These are phyloP conservation scores for Pseudonitzschia multiseries DNA, from an alignment of 108 stramenopile genomes.

Conservation along the genomic window DNA sequence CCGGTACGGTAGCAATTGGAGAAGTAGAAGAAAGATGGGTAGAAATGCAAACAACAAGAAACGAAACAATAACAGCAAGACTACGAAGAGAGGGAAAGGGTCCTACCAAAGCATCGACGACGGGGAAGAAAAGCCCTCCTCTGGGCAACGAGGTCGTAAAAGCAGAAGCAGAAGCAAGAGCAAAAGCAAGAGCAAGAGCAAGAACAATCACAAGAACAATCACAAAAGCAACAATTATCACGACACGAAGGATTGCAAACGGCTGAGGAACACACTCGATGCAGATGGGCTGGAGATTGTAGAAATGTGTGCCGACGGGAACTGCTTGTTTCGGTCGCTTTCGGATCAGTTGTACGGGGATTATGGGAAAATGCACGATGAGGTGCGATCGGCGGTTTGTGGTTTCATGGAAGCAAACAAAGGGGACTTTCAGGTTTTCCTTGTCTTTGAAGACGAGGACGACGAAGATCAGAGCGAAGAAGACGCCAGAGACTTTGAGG, in stretches of 20 bases:
- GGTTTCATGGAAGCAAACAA: slow-evolving; percentile 60
- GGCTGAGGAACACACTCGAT: background rate
- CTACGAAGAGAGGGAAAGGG: background rate
- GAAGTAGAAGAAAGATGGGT: slow-evolving; percentile 4
- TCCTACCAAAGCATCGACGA: slow-evolving; percentile 9
- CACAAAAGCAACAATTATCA: background rate
- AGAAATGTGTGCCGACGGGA: slow-evolving; percentile 79
- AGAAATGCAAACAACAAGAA: background rate
- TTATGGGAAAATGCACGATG: slow-evolving; percentile 47
- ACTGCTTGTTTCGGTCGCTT: slow-evolving; percentile 84
- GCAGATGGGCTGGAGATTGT: slow-evolving; percentile 36
- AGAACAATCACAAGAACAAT: background rate
- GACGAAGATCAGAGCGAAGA: slow-evolving; percentile 47
- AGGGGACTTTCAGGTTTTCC: slow-evolving; percentile 65
- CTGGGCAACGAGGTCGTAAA: background rate
- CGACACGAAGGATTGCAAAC: background rate
- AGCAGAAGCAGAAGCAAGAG: background rate
- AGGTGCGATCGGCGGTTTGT: slow-evolving; percentile 66
- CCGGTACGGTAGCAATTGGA: too few relatives aligned
- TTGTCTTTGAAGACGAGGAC: slow-evolving; percentile 74
- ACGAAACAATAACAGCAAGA: slow-evolving; percentile 18
- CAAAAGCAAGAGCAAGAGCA: background rate
- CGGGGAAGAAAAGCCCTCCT: slow-evolving; percentile 3
- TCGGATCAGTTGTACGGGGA: slow-evolving; percentile 78
- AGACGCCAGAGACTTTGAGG: slow-evolving; percentile 68